These are phyloP conservation scores for Phragmites australis DNA, from an alignment of 176 grass and related monocot species.

Conservation along the genomic window DNA sequence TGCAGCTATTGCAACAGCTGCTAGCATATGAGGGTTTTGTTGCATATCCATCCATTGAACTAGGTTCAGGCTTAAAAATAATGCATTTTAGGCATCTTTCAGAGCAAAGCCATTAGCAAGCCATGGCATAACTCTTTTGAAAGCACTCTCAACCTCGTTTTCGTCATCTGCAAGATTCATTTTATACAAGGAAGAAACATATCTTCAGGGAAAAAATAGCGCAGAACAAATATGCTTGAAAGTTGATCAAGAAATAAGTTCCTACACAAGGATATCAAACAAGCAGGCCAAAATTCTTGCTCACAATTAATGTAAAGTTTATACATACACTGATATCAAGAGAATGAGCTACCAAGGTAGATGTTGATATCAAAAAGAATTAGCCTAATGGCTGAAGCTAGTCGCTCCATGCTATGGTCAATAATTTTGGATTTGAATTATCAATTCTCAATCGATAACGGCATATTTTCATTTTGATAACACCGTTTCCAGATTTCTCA, in stretches of 20 bases:
- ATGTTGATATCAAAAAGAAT: too few species aligned
- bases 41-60: conserved; percentile 99
- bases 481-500: too few species aligned
- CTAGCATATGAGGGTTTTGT: conserved; percentile 76
- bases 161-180: conserved; percentile 75
- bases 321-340: too few species aligned
- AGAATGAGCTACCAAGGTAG: too few species aligned
- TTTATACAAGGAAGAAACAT: conserved; percentile 24
- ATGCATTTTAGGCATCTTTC: conserved; percentile 80
- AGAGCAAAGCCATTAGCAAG: conserved; percentile 81
- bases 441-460: too few species aligned
- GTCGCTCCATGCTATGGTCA: too few species aligned
- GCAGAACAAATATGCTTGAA: conserved; percentile 10
- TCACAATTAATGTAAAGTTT: conserved; percentile 12
- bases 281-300: background rate
- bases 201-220: background rate
- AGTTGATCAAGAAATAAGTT: background rate
- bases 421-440: too few species aligned
- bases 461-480: too few species aligned
- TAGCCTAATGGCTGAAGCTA: too few species aligned
- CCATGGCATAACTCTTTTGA: conserved; percentile 93
- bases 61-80: conserved; percentile 83
- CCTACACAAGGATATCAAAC: background rate
- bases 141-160: conserved; percentile 83
- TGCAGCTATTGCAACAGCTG: conserved; percentile 42